These are phyloP conservation scores for Xylariaceae sp. DNA, from an alignment of 2,329 filamentous ascomycete genomes.

Conservation along the genomic window DNA sequence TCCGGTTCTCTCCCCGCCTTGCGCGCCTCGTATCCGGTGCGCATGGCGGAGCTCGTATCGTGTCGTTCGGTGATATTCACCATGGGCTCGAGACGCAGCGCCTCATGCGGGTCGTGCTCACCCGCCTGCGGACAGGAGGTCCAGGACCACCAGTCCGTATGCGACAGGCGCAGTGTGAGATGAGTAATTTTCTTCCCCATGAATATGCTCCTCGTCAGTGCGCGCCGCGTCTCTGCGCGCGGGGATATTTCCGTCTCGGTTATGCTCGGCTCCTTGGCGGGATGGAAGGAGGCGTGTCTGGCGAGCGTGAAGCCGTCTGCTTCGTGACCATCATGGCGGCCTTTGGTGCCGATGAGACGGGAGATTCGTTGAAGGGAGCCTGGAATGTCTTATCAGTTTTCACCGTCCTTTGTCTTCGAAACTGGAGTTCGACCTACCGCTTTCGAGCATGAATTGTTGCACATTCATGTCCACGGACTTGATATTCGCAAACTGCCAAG, in stretches of 20 bases:
- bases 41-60: slow-evolving; percentile 21
- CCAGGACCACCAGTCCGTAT: slow-evolving; percentile 30
- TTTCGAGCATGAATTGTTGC: slow-evolving; percentile 26
- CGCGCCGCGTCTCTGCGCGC: slow-evolving; percentile 5
- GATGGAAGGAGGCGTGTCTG: slow-evolving; percentile 20
- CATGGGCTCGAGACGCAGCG: slow-evolving; percentile 28
- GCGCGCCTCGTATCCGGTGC: slow-evolving; percentile 24
- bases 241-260: background rate
- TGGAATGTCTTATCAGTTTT: background rate
- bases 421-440: slow-evolving; percentile 18
- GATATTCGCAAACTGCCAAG: slow-evolving; percentile 29
- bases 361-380: slow-evolving; percentile 24
- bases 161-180: slow-evolving; percentile 25
- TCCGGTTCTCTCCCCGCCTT: slow-evolving; percentile 23
- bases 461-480: slow-evolving; percentile 24
- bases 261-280: slow-evolving; percentile 5
- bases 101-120: slow-evolving; percentile 7
- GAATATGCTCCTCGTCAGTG: slow-evolving; percentile 15
- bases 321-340: slow-evolving; percentile 22
- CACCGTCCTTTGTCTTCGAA: too few relatives aligned
- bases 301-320: slow-evolving; percentile 16
- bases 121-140: slow-evolving; percentile 12
- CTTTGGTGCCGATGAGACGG: slow-evolving; percentile 22
- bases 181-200: slow-evolving; percentile 24
- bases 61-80: slow-evolving; percentile 21